Evolutionary conservation across 164 flowering plant species (phyloP).

Genomic region (Hamamelis virginiana): DNA sequence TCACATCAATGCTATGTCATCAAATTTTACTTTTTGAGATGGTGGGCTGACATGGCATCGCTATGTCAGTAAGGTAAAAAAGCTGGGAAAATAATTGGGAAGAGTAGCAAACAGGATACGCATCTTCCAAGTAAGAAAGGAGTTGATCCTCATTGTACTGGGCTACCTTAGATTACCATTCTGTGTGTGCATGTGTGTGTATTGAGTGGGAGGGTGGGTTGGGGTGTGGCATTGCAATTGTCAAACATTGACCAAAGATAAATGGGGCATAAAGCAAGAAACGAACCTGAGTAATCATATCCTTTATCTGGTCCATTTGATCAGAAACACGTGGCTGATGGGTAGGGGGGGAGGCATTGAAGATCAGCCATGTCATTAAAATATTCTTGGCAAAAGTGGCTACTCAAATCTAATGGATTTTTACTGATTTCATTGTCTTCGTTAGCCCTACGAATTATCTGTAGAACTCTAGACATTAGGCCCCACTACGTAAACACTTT

Average conservation of each 20-base stretch:
- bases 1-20: no score
- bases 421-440: constrained; percentile 70
- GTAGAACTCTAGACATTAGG: constrained; percentile 17
- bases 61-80: no score
- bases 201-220: no score
- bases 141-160: background rate
- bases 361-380: constrained; percentile 70
- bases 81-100: no score
- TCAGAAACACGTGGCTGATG: constrained; percentile 77
- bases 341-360: constrained; percentile 67
- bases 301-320: constrained; percentile 70
- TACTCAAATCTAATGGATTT: constrained; percentile 66
- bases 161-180: background rate
- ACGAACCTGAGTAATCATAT: constrained; percentile 67
- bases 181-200: background rate
- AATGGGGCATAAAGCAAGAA: constrained; percentile 8
- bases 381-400: constrained; percentile 69
- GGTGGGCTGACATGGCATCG: no score
- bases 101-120: no score
- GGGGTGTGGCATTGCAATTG: no score
- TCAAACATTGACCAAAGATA: background rate
- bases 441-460: constrained; percentile 85
- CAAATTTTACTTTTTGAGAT: no score
- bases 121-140: constrained; percentile 8
- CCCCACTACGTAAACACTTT: background rate